These are phyloP conservation scores for Rugosomyces carneus DNA, from an alignment of 1,284 basidiomycete genomes.

Conservation along the genomic window DNA sequence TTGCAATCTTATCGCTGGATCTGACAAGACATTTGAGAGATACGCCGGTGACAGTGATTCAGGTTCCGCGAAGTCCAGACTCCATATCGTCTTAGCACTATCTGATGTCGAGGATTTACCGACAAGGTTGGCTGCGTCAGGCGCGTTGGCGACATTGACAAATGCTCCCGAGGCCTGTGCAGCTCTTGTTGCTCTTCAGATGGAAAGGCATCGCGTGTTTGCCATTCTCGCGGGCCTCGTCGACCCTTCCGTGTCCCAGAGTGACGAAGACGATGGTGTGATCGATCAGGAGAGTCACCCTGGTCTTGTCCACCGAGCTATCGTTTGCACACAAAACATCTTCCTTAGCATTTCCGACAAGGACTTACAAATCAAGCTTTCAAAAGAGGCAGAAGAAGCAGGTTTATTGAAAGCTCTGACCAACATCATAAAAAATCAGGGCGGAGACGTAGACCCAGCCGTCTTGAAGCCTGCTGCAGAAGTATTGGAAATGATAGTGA, in stretches of 20 bases:
- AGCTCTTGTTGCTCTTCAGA: conserved; percentile 56
- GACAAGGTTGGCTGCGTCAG: conserved; percentile 81
- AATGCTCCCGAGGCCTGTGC: conserved; percentile 55
- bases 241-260: conserved; percentile 40
- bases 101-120: conserved; percentile 78
- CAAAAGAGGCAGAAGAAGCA: conserved; percentile 42
- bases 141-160: conserved; percentile 78
- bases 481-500: conserved; percentile 19
- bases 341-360: conserved; percentile 40
- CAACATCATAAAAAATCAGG: conserved; percentile 37
- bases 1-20: conserved; percentile 84
- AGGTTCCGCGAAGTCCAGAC: conserved; percentile 49
- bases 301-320: conserved; percentile 70
- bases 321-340: conserved; percentile 65
- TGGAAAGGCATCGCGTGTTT: conserved; percentile 53
- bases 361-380: conserved; percentile 33
- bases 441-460: conserved; percentile 18
- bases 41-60: conserved; percentile 48
- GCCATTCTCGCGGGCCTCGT: conserved; percentile 60
- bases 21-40: conserved; percentile 66
- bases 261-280: conserved; percentile 27
- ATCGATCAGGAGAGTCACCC: conserved; percentile 34
- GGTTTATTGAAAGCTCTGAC: conserved; percentile 46
- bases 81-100: conserved; percentile 81
- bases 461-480: conserved; percentile 25